Base-by-base conservation (phyloP, 1,139 yeast genomes). In the Magnusiomyces ingens region DNA sequence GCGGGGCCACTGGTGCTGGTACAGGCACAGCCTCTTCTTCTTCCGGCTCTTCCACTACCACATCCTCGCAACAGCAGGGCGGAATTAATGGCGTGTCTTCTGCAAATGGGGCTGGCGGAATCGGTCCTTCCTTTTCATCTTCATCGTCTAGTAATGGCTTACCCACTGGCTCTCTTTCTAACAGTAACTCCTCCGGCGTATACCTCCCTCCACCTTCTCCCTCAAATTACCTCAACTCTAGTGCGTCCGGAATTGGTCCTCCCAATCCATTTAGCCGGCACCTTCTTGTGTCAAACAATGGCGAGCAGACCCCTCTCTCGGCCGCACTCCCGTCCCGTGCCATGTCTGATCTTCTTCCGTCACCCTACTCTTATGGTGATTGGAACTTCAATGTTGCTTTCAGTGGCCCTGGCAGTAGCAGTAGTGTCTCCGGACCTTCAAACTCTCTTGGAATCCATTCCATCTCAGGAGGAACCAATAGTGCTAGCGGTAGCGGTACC, bases 241-340 rank as follows among this genome's bases (percentile, higher is more conserved):
- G 32, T 26, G 32, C 32, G 32, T 4, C 32, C 8, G 32, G 32
- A 26, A 4, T 26, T 8, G 32, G 70, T 1, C 70, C 71, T 11
- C 68, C 67, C 4, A 68, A 68, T 47, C 69, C 71, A 26, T 67
- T 67, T 53, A 66, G 67, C 6, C 57, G 71, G 26, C 70, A 64
- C 12, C 65, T 64, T 3, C 55, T 63, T 40, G 59, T 59, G 13
- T 43, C 54, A 43, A 50, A 51, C 38, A 61, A 61, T 49, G 68
- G 71, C 1, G 75, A 72, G 49, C 73, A 71, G 54, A 72, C 75
- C 1, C 75, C 76, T 2, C 53, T 71, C 17, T 65, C 73, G 3
- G 74, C 75, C 3, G 68, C 71, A 3, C 60, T 72, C 21, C 75
- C 76, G 15, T 64, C 71, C 22, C 64, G 71, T 29, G 72, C 70